Conservation (phyloP, 2,329 filamentous ascomycete genomes). For the Cytospora schulzeri region DNA sequence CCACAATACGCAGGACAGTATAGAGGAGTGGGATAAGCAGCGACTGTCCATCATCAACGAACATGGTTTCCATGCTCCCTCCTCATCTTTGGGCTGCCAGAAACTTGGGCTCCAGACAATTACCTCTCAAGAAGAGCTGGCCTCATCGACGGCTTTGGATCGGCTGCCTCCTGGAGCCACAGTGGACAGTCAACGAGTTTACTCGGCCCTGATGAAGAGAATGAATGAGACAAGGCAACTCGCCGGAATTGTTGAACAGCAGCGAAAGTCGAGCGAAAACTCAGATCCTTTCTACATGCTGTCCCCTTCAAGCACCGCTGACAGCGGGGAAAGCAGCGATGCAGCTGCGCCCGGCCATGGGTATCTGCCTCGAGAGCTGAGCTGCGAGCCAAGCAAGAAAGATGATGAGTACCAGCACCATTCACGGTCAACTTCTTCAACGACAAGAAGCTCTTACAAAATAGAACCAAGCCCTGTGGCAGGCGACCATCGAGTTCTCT, state of each 20-base stretch:
- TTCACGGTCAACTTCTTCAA: not conserved
- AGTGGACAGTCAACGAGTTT: conserved; percentile 61
- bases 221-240: conserved; percentile 45
- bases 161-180: conserved; percentile 33
- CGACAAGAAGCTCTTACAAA: not conserved
- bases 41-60: conserved; percentile 68
- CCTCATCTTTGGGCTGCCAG: conserved; percentile 39
- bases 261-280: conserved; percentile 29
- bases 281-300: conserved; percentile 27
- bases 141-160: not conserved
- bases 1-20: conserved; percentile 39
- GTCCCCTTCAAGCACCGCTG: conserved; percentile 20
- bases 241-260: conserved; percentile 28
- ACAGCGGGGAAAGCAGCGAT: conserved; percentile 8
- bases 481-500: conserved; percentile 2
- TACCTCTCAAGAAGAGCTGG: conserved; percentile 28
- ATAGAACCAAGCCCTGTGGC: not conserved
- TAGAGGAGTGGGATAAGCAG: conserved; percentile 53
- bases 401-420: not conserved
- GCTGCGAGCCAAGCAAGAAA: not conserved
- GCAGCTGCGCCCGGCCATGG: not conserved
- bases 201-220: conserved; percentile 64
- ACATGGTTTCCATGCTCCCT: conserved; percentile 47
- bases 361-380: not conserved
- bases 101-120: conserved; percentile 34